Evolutionary conservation across 1,284 basidiomycete species (phyloP), one percentile per base, ranked within the genome.

Genomic region (Puccinia coronata): DNA sequence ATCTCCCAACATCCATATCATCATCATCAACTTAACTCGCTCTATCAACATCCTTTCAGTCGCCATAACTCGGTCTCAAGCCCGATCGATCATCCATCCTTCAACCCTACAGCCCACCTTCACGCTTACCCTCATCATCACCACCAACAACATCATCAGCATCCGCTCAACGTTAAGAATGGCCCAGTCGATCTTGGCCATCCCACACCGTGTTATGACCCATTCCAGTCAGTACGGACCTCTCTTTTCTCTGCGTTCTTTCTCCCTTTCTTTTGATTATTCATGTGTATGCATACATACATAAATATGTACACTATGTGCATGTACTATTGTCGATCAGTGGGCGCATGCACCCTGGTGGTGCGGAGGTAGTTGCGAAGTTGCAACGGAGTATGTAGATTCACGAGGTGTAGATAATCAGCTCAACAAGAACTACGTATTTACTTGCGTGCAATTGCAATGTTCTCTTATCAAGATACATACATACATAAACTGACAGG

Each of bases 211-310:
- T 76, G 65, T 36, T 76, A 65, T 65, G 74, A 76, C 59, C 74
- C 74, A 31, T 76, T 76, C 49, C 74, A 76, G 74, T 76, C 59
- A 76, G 74, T 76, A 71, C 12, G 34, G 34, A 6, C 16, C 47
- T 51, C 43, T 49, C 14, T 18, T 51, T 51, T 49, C 43, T 16
- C 25, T 47, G 28, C 51, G 43, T 43, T 16, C 25, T 49, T 25
- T 65, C 43, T 76, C 59, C 36, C 25, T 65, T 2, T 65, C 25
- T 6, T 57, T 57, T 41, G 0, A n/a, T 4, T 57, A 34, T 53
- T 14, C n/a, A 31, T 43, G 43, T 69, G 25, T 25, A 14, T 43
- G 31, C 20, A 47, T 25, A 16, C 39, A n/a, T n/a, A n/a, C 36
- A 16, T 63, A 31, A n/a, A 59, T 59, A 31, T 63, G 6, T 12